Evolutionary conservation across 306 rosid species (phyloP), one percentile per base, ranked within the genome.

Genomic region (Cicer judaicum): DNA sequence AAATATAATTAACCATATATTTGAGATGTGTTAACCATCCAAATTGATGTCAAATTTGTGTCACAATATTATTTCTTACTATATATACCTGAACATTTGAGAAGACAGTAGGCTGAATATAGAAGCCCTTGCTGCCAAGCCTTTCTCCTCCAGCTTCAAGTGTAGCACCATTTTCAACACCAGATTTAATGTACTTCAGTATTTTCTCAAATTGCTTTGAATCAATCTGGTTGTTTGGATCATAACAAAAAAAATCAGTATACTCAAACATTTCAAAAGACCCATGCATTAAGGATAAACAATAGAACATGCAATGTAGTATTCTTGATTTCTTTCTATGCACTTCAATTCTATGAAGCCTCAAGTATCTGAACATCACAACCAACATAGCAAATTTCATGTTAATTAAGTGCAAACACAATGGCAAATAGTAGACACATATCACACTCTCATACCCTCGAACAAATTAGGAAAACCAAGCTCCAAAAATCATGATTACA

Each of bases 101-200:
- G 85, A 94, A 94, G 47, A 94, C 97, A 4, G 99, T 92, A 41
- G 99, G 97, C 82, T 90, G 81, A 84, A 94, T 54, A 13, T 84
- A 92, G 88, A 44, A 92, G 49, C 99, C 99, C 80, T 86, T 86
- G 43, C 86, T 67, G 72, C 96, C 97, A 16, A 78, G 19, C 71
- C 87, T 87, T 47, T 87, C 93, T 78, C 99, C 99, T 72, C 99
- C 96, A 7, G 95, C 79, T 87, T 92, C 96, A 41, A 92, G 89
- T 19, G 87, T 87, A 8, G 97, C 99, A 62, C 98, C 99, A 66
- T 75, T 80, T 75, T 87, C 87, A 70, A 88, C 83, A 61, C 99
- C 96, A 7, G 83, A 78, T 76, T 78, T 87, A 56, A 91, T 87
- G 73, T 90, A 90, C 73, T 29, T 86, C 80, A 90, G 80, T 72